Evolutionary conservation across 202 grass and related monocot species (phyloP), one percentile per base, ranked within the genome.

Genomic region (Panicum hallii): DNA sequence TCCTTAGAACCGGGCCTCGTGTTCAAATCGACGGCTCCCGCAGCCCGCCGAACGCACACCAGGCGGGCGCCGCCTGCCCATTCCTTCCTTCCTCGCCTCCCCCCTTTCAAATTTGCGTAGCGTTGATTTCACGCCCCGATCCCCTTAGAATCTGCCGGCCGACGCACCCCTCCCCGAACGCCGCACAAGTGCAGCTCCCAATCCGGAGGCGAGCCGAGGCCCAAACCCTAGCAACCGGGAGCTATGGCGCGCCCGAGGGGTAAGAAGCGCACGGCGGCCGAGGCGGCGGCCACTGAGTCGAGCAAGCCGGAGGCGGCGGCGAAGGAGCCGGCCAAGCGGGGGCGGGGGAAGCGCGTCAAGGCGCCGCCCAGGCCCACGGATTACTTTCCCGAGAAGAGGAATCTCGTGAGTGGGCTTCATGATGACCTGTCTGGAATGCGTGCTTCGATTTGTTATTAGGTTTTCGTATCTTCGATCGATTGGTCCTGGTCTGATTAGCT

Each of bases 91-190:
- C 40, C 23, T 14, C 2, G 72, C 4, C 78, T 5, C 23, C 23
- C 83, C 52, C 79, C 32, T 50, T 90, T 89, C 88, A 93, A 93
- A 90, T 90, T 85, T 81, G 82, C 74, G 69, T 85, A 62, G 74
- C 85, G 87, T 90, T 75, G 60, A 52, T 77, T 80, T 49, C 77
- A 93, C 79, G 87, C 90, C 50, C 77, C n/a, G 80, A 38, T 75
- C 69, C 67, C 22, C 63, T 6, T 41, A 41, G 70, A 75, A 73
- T 68, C 89, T 15, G 49, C 36, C 44, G 45, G 47, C 47, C 47
- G 47, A 26, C 45, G 44, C 30, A 16, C 9, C 60, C 22, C 66
- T 43, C 19, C 41, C 15, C 41, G 6, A 40, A 42, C 71, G 85
- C 82, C 71, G 85, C 82, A 93, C 84, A 76, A 76, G 80, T 81